phyloP scores from a whole-genome alignment of 164 flowering plant species.

The Nymphaea colorata region DNA sequence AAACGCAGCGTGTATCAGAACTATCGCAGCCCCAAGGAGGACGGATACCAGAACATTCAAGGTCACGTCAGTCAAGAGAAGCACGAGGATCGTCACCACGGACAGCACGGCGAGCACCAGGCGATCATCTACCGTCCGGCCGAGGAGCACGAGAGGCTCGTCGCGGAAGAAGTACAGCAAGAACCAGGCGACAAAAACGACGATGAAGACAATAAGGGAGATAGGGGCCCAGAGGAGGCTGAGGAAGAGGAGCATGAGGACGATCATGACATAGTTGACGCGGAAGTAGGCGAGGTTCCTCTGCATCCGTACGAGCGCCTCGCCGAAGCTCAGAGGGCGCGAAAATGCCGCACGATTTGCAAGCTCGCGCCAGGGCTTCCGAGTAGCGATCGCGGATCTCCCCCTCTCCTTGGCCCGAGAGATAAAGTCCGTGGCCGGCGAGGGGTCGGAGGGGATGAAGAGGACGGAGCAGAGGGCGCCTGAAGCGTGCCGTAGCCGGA shows the following conservation, averaged over 20 bases:
- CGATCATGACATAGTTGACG: constrained; percentile 6
- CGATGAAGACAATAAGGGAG: constrained; percentile 2
- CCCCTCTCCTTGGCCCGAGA: too few relatives aligned
- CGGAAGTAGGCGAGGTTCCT: constrained; percentile 3
- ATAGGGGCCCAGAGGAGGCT: not conserved
- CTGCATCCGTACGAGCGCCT: constrained; percentile 1
- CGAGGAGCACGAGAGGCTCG: constrained; percentile 3
- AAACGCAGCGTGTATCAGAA: constrained; percentile 3
- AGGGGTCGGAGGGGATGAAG: too few relatives aligned
- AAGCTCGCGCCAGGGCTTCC: constrained; percentile 3
- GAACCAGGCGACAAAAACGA: not conserved
- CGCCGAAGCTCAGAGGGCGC: constrained; percentile 2
- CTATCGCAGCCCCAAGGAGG: not conserved
- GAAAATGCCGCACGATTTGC: not conserved
- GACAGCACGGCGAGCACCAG: constrained; percentile 1
- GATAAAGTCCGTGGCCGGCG: too few relatives aligned
- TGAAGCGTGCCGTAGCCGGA: too few relatives aligned
- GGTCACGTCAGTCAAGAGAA: not conserved
- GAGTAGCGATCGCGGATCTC: too few relatives aligned
- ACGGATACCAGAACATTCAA: not conserved
- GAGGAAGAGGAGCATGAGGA: constrained; percentile 1
- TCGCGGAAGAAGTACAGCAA: constrained; percentile 4
- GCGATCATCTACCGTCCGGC: not conserved
- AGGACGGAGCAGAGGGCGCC: too few relatives aligned
- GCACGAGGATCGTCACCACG: not conserved